Conservation (phyloP, 83 land plant species). For the Picea abies region DNA sequence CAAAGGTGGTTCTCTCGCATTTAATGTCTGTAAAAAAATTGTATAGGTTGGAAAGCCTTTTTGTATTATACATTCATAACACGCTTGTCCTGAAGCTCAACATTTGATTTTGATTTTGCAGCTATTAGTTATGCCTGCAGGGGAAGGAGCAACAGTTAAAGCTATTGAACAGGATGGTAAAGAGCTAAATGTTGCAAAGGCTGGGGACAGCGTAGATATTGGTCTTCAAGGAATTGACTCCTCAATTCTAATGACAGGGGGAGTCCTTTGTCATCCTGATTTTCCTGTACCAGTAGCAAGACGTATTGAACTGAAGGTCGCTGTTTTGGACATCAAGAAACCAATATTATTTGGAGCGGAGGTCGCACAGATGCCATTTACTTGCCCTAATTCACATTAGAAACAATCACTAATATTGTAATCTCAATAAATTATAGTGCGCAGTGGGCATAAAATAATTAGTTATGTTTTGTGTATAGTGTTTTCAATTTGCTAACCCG, state of each 20-base stretch:
- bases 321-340: slow-evolving; percentile 51
- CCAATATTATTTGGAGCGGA: slow-evolving; percentile 87
- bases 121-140: slow-evolving; percentile 89
- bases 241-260: slow-evolving; percentile 62
- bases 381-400: not conserved
- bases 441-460: too few species aligned
- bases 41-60: not conserved
- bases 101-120: slow-evolving; percentile 24
- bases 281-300: slow-evolving; percentile 71
- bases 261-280: slow-evolving; percentile 93
- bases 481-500: not conserved
- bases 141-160: slow-evolving; percentile 65
- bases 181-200: slow-evolving; percentile 59
- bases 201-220: slow-evolving; percentile 84
- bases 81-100: slow-evolving; percentile 1
- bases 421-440: not conserved
- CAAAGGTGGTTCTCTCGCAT: slow-evolving; percentile 57
- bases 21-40: not conserved
- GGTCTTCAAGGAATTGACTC: slow-evolving; percentile 75
- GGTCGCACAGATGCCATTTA: slow-evolving; percentile 36
- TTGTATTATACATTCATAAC: not conserved
- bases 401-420: not conserved
- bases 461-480: too few species aligned
- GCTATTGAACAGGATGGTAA: slow-evolving; percentile 68
- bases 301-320: slow-evolving; percentile 77